Base-by-base conservation (phyloP, 768 basidiomycete species). In the Tremella mesenterica region DNA sequence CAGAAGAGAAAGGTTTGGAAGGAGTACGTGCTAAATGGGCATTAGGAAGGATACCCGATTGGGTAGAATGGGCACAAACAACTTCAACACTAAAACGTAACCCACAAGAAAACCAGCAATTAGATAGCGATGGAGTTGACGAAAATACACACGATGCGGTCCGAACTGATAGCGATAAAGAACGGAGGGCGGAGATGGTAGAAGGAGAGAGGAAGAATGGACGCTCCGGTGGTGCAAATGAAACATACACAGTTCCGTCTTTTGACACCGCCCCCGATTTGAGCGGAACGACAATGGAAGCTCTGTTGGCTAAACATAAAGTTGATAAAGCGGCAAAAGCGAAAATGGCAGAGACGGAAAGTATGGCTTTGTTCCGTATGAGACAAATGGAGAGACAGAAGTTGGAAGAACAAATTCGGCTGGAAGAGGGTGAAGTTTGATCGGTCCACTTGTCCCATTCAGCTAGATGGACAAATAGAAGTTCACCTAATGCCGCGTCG, bases 321-420 rank as follows among this genome's bases (percentile, higher is more conserved):
- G 50, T 58, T 29, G 44, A 43, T n/a, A 46, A 52, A 34, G 55
- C 50, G 43, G 33, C 33, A 39, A 41, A 47, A 44, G 13, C 30
- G 18, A 52, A 46, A 50, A 34, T 34, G 38, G 56, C 50, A 33
- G 49, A 59, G 20, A 63, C 57, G 36, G 71, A 73, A 50, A 68
- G 64, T 55, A 68, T 64, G 62, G 69, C 67, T n/a, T 54, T 73
- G 47, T 62, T 73, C 36, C 48, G 50, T 49, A 69, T 73, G 67
- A 58, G 69, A 28, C 66, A 70, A 53, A 33, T 60, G 46, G 71
- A 73, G 48, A 56, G 67, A 50, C 59, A 69, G 48, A 57, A 58
- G 39, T 43, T 73, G 53, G 68, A 56, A 29, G 65, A 60, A 41
- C 54, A 73, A 53, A 69, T 69, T 18, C 23, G 64, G 51, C 36